phyloP scores from a whole-genome alignment of 164 flowering plant genomes.

The Vitis riparia region DNA sequence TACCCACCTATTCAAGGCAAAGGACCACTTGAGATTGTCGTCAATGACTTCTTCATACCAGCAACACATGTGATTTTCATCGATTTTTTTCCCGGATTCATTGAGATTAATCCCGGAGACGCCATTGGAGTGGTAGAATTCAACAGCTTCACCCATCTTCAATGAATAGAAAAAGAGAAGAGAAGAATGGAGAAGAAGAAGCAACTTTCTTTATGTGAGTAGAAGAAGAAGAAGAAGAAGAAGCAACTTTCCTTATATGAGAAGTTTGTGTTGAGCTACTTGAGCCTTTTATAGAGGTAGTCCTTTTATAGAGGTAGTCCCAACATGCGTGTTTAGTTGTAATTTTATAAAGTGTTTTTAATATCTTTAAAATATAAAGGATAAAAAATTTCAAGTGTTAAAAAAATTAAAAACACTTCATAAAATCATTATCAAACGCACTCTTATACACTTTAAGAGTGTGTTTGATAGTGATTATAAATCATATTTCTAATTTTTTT shows the following conservation, averaged over 20 bases:
- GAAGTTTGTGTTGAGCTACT: too few relatives aligned
- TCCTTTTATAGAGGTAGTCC: background rate
- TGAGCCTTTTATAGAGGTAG: background rate
- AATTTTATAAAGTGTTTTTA: too few relatives aligned
- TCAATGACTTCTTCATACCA: conserved; percentile 89
- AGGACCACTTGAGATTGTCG: conserved; percentile 80
- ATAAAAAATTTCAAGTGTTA: too few relatives aligned
- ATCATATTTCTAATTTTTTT: rapidly evolving
- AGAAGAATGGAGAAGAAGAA: background rate
- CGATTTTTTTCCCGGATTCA: conserved; percentile 6
- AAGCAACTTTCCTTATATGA: too few relatives aligned
- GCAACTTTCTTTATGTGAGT: background rate
- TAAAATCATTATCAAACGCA: too few relatives aligned
- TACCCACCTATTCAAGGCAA: conserved; percentile 66
- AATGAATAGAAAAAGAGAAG: background rate
- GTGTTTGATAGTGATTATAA: too few relatives aligned
- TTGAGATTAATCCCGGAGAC: conserved; percentile 17
- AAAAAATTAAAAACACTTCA: rapidly evolving
- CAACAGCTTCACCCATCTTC: conserved; percentile 60
- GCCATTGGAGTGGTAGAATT: conserved; percentile 33
- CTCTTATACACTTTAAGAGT: too few relatives aligned
- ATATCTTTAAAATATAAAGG: too few relatives aligned
- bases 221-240: background rate
- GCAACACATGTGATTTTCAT: conserved; percentile 7
- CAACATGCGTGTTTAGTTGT: too few relatives aligned